These are phyloP conservation scores for Colletotrichum sp. DNA, from an alignment of 2,329 filamentous ascomycete species.

Conservation along the genomic window DNA sequence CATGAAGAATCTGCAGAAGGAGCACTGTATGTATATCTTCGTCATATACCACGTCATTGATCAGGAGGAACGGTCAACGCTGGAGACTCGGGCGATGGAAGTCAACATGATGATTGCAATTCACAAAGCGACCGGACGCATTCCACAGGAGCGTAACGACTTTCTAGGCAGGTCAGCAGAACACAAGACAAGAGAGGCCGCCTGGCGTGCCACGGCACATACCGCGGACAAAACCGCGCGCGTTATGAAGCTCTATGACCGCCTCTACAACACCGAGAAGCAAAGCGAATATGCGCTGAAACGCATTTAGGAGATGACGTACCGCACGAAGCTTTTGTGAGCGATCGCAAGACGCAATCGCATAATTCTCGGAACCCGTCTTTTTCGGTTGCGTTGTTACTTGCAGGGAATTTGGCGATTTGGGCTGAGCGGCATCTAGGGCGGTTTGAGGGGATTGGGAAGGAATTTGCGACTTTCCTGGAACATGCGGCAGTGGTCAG, in stretches of 20 bases:
- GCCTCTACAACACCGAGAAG: no score
- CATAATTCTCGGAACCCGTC: not conserved
- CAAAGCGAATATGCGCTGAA: no score
- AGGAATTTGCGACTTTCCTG: not conserved
- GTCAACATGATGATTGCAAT: not conserved
- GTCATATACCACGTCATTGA: not conserved
- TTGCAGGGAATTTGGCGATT: not conserved
- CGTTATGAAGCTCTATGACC: no score
- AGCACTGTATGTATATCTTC: not conserved
- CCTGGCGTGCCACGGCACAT: no score
- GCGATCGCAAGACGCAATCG: not conserved
- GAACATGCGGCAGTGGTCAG: not conserved
- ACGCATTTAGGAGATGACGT: no score
- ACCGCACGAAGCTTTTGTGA: not conserved
- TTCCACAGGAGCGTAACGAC: not conserved
- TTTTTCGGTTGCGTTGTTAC: not conserved
- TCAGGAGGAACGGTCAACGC: not conserved
- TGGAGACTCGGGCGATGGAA: not conserved
- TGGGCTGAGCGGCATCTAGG: not conserved
- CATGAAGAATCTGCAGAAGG: not conserved
- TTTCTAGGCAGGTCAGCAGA: not conserved
- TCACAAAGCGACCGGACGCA: not conserved
- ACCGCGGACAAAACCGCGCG: no score
- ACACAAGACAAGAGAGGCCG: no score
- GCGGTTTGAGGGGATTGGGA: not conserved